Base-by-base conservation (phyloP, 306 rosid species). In the Vigna angularis region DNA sequence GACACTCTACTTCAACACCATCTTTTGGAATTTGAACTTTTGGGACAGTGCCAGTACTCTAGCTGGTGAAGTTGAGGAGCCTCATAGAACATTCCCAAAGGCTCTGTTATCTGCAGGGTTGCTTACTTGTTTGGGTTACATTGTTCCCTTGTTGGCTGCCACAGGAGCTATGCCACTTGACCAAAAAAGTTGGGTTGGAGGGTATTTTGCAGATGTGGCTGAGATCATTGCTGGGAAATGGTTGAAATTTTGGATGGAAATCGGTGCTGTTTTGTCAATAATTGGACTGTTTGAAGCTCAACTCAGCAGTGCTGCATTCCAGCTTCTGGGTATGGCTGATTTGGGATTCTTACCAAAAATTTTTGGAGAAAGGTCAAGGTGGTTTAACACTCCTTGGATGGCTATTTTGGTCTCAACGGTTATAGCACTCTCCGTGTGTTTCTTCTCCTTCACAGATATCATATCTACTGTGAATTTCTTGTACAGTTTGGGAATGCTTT, bases 401-500 rank as follows among this genome's bases (percentile, higher is more conserved):
- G 97, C 86, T 6, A 93, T 93, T 80, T 66, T 90, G 85, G 26
- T 86, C 0, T 89, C 98, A 38, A 85, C 98, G 17, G 1, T 87
- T 16, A 61, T 91, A 42, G 70, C 89, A 8, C 79, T 91, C 15
- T 66, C 58, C 4, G 81, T 87, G 71, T 75, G 92, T 0, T 82
- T 64, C 56, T 79, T 91, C 24, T 49, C 81, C 30, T 93, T 91
- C 40, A 52, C 82, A 9, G 86, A 86, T 11, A 89, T 93, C 12
- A 88, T 93, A 38, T 90, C 97, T 3, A 85, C 93, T 0, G 92
- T 88, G 8, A 93, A 93, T 78, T 93, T 93, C 73, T 77, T 93
- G 88, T 93, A 91, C 58, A 88, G 98, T 79, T 86, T 93, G 79
- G 97, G 98, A n/a, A 91, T 93, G 98, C 80, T 91, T 32, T 81